Evolutionary conservation across 2,329 filamentous ascomycete species (phyloP), one percentile per base, ranked within the genome.

Genomic region (Microcyclospora pomicola): DNA sequence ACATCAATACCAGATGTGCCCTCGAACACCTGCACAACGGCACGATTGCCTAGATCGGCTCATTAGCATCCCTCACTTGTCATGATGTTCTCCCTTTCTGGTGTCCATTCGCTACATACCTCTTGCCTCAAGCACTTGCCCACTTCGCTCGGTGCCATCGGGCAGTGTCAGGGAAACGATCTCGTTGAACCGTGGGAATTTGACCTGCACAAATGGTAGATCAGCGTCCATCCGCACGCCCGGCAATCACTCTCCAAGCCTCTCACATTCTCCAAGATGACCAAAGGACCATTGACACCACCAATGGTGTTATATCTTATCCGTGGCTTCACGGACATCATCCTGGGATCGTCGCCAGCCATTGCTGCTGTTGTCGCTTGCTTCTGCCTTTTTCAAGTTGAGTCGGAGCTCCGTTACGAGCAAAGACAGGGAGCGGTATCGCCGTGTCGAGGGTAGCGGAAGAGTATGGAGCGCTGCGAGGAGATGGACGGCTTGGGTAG

Each of bases 281-380:
- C 91, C 64, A 98, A 75, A 55, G 91, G 91, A 42, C 91, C 91
- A 68, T 98, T 98, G 66, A 98, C 80, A 70, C 88, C 88, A 59
- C 86, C 84, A 60, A 98, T 86, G 54, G 91, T 98, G 71, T 98
- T 98, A 77, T 98, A 98, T 57, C 82, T 79, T 66, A 96, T 73
- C 60, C 78, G 70, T 51, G 79, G 79, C 59, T 77, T 73, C 60
- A 83, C 65, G 52, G 60, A 57, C 62, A 69, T 68, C 65, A 68
- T 68, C 47, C 66, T 60, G 46, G 66, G 65, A 46, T 69, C 66
- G 38, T 61, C 48, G 31, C 46, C 40, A 35, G 44, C 45, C 29
- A 45, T 41, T 42, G 19, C 19, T 24, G 19, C 19, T 24, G 19
- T 7, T 24, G 19, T 24, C 19, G 19, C 19, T 24, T 24, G 7